Conservation (phyloP, 371 early-diverging fungal species). For the Syncephalastrum sp. region DNA sequence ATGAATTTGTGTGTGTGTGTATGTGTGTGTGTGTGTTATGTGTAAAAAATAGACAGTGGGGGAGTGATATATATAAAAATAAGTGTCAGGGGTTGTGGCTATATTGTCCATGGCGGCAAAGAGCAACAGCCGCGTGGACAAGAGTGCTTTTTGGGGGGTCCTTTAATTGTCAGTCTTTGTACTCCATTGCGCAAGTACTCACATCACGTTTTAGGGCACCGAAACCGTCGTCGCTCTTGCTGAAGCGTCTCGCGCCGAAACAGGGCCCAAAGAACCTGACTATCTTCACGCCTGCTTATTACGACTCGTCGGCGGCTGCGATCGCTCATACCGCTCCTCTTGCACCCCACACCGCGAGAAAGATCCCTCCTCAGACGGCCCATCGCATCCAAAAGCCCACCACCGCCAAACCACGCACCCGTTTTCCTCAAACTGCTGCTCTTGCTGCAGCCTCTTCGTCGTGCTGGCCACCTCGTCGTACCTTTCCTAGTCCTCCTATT, state of each 20-base stretch:
- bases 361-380: conserved; percentile 52
- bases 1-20: too few species aligned
- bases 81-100: too few species aligned
- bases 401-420: too few species aligned
- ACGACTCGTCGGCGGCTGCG: too few species aligned
- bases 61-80: too few species aligned
- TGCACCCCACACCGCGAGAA: conserved; percentile 37
- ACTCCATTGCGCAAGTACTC: too few species aligned
- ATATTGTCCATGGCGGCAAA: too few species aligned
- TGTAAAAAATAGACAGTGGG: too few species aligned
- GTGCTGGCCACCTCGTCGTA: conserved; percentile 20
- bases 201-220: conserved; percentile 9
- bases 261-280: conserved; percentile 54
- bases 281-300: conserved; percentile 57
- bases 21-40: too few species aligned
- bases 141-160: too few species aligned
- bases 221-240: conserved; percentile 41
- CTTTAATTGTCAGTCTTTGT: too few species aligned
- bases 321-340: conserved; percentile 16
- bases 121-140: too few species aligned
- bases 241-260: conserved; percentile 41
- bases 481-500: conserved; percentile 44
- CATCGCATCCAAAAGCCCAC: conserved; percentile 4
- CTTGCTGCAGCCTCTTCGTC: conserved; percentile 21
- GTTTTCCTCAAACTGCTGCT: conserved; percentile 11